Percentiles rank a stretch among this genome's conserved stretches.
phyloP scores from a whole-genome alignment of 257 asterid species.

The Fraxinus excelsior region DNA sequence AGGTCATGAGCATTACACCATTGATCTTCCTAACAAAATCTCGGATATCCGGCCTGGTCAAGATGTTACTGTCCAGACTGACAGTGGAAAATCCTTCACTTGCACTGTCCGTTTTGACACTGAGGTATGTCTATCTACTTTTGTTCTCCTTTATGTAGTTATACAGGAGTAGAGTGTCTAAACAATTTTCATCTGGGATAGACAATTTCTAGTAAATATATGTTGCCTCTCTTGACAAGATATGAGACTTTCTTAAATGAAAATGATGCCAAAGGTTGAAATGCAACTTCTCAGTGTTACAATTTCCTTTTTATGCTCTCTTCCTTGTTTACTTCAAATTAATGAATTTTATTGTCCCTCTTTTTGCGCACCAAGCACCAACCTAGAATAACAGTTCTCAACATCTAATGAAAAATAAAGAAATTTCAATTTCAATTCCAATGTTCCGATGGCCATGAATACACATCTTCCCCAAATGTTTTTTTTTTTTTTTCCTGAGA shows the following conservation, averaged over 20 bases:
- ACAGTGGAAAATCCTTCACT: conserved; percentile 77
- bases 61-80: conserved; percentile 69
- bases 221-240: background rate
- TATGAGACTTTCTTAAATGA: too few species aligned
- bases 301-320: too few species aligned
- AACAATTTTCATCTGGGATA: background rate
- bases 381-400: too few species aligned
- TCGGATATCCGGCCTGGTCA: conserved; percentile 91
- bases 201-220: background rate
- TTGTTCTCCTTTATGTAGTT: background rate
- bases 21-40: conserved; percentile 76
- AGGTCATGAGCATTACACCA: conserved; percentile 83
- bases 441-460: background rate
- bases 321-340: background rate
- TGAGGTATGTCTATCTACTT: conserved; percentile 52
- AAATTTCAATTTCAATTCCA: background rate
- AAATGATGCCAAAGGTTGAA: too few species aligned
- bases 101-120: conserved; percentile 89
- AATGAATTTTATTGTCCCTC: background rate
- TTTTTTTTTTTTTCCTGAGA: too few species aligned
- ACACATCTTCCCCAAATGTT: background rate
- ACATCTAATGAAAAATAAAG: too few species aligned
- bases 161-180: background rate
- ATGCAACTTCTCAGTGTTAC: too few species aligned
- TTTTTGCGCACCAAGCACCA: background rate